A percentile compares a stretch with the other conserved stretches of the same genome.
phyloP scores from a whole-genome alignment of 495 filamentous ascomycete genomes.

The Margaritispora aquatica region DNA sequence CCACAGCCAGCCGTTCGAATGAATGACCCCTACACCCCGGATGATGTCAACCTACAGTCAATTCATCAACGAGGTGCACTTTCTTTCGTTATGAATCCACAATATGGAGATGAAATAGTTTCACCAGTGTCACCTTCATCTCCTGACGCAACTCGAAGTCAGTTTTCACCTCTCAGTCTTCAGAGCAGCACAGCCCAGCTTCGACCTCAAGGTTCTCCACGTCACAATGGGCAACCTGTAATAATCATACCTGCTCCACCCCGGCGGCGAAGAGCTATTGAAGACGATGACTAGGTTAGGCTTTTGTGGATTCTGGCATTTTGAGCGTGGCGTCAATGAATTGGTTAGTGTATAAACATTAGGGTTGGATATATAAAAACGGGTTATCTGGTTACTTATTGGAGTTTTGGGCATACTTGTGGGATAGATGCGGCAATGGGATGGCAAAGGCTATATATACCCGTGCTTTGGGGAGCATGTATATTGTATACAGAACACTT shows the following conservation, averaged over 20 bases:
- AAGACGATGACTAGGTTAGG: neutral
- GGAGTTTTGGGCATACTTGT: neutral
- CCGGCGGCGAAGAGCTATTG: conserved; percentile 2
- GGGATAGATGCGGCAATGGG: neutral
- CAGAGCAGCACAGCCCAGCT: conserved; percentile 3
- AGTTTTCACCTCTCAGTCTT: neutral
- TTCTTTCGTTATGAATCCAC: conserved; percentile 15
- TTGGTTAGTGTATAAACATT: neutral
- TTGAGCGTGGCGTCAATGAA: neutral
- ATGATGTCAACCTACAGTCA: conserved; percentile 7
- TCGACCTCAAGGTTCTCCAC: conserved; percentile 9
- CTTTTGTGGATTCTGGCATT: neutral
- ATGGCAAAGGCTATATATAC: neutral
- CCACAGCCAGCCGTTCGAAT: conserved; percentile 7
- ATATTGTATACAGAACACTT: neutral
- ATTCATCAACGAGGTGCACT: conserved; percentile 19
- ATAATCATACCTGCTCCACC: conserved; percentile 21
- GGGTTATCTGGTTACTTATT: neutral
- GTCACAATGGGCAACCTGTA: conserved; percentile 11
- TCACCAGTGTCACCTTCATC: neutral
- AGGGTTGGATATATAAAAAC: neutral
- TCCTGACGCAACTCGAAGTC: neutral
- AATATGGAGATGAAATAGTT: neutral
- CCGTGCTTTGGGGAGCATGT: neutral
- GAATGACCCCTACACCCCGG: conserved; percentile 19